Base-by-base conservation (phyloP, 192 early-diverging fungal species). In the Linderina pennispora region DNA sequence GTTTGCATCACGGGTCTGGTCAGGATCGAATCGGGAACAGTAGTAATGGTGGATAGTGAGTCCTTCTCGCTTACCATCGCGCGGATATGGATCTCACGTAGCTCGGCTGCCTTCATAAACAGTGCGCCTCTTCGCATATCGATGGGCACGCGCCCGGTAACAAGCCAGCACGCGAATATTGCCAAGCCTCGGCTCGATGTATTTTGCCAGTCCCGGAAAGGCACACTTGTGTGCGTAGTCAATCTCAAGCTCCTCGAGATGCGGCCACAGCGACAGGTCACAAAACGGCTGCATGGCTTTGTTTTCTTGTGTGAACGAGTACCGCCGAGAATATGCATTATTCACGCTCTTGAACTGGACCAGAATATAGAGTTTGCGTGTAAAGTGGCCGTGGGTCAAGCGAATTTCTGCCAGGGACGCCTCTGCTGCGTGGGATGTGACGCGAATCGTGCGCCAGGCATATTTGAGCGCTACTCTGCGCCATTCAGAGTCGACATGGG, bases 141-240 rank as follows among this genome's bases (percentile, higher is more conserved):
- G n/a, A 64, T 53, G 3, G 68, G 68, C 32, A 72, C 53, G 1
- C 62, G 48, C 6, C 68, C 68, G 3, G 44, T 31, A 18, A 72
- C 42, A n/a, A 2, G 55, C 54, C 15, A 72, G 43, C 3, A 44
- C 45, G 22, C 53, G 40, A 20, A 72, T 40, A 6, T 33, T 23
- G 23, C 57, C 51, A 25, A 72, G 23, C 16, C 68, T 56, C 4
- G 68, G 57, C 53, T 64, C 53, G 37, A 72, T 14, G 15, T 72
- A 72, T 19, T 48, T 38, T 13, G 68, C 57, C 17, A 72, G 39
- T 1, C 61, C 68, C 1, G 68, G 68, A 19, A 72, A 72, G 24
- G 62, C 68, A 40, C 68, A 72, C 40, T 65, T 65, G 56, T 72
- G 62, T 35, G 46, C 41, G 20, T 72, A 72, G 2, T 24, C 42